phyloP scores from a whole-genome alignment of 2,329 filamentous ascomycete species.

The Chrysosporium keratinophilum region DNA sequence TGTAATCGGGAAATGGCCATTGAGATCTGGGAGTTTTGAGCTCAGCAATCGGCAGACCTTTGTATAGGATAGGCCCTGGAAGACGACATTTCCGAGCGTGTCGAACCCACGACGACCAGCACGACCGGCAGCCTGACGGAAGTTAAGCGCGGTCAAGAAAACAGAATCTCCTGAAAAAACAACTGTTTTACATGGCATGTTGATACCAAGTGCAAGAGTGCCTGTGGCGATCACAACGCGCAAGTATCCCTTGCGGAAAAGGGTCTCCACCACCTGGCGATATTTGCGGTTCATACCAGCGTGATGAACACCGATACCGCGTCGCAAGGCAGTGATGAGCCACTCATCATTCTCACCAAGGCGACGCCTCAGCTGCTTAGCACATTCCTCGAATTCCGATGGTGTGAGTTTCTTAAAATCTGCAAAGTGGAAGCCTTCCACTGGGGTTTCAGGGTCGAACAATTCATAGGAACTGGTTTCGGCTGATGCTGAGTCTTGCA shows the following conservation, averaged over 20 bases:
- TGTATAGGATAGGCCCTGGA: conserved; percentile 52
- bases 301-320: conserved; percentile 68
- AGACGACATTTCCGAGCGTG: conserved; percentile 69
- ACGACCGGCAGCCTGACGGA: conserved; percentile 64
- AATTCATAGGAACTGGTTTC: conserved; percentile 50
- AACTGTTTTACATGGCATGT: conserved; percentile 75
- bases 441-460: conserved; percentile 57
- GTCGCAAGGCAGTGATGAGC: conserved; percentile 51
- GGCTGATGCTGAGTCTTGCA: conserved; percentile 46
- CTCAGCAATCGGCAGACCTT: conserved; percentile 61
- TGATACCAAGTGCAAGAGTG: conserved; percentile 67
- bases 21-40: conserved; percentile 61
- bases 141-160: conserved; percentile 64
- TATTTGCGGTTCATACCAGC: conserved; percentile 70
- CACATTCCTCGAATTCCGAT: conserved; percentile 49
- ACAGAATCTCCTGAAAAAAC: conserved; percentile 65
- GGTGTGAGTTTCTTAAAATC: conserved; percentile 49
- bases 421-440: conserved; percentile 56
- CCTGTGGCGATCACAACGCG: conserved; percentile 64
- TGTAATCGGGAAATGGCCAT: conserved; percentile 68
- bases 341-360: conserved; percentile 36
- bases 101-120: conserved; percentile 73
- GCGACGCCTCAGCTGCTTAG: conserved; percentile 43
- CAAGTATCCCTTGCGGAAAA: conserved; percentile 63
- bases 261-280: conserved; percentile 57